phyloP scores from a whole-genome alignment of 306 rosid genomes.

The Gillenia trifoliata region DNA sequence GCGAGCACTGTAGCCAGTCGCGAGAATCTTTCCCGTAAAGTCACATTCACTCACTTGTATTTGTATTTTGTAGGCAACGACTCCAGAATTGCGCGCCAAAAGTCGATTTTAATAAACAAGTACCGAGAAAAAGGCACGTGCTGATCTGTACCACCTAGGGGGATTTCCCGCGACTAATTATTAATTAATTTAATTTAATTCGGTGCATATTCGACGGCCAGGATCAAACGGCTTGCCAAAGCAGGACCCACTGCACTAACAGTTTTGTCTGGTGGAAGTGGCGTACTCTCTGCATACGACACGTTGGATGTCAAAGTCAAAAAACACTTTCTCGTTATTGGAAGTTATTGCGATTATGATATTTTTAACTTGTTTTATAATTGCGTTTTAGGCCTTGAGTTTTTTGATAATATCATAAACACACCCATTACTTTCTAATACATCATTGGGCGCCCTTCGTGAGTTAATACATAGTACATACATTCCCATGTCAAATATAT shows the following conservation, averaged over 20 bases:
- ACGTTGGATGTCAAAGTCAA: conserved; percentile 9
- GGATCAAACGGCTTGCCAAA: not conserved
- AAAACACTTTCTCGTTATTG: conserved; percentile 18
- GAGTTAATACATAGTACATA: no score
- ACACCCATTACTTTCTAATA: not conserved
- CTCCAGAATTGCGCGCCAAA: not conserved
- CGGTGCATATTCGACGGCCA: not conserved
- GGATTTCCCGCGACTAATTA: not conserved
- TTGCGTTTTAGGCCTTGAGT: not conserved
- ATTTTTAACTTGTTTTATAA: no score
- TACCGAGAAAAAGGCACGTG: conserved; percentile 4
- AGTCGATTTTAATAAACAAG: not conserved
- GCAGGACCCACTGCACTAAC: conserved; percentile 15
- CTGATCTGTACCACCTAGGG: conserved; percentile 1
- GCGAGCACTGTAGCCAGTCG: no score
- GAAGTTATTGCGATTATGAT: not conserved
- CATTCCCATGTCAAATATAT: not conserved
- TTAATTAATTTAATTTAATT: not conserved
- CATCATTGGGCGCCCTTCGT: not conserved
- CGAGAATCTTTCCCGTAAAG: not conserved
- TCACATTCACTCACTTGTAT: not conserved
- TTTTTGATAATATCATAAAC: not conserved
- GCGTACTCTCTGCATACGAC: conserved; percentile 4
- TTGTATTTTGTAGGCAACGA: not conserved
- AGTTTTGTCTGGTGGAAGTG: not conserved